Evolutionary conservation across 345 rosid species (phyloP), one percentile per base, ranked within the genome.

Genomic region (Salix exigua): DNA sequence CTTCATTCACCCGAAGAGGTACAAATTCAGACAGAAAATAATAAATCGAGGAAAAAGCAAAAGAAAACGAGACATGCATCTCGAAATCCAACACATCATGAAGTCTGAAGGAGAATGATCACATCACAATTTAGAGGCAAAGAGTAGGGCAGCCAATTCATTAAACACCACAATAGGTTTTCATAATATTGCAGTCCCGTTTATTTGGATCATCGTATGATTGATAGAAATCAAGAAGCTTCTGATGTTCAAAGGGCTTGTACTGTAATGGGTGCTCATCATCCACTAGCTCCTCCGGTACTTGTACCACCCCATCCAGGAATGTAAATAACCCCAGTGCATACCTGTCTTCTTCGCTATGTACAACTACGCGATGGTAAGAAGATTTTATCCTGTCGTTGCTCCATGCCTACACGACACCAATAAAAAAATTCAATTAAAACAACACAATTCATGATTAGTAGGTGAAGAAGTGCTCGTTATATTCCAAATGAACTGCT

Each of bases 351-450:
- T 84, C 88, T 16, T 79, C 77, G 5, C 88, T 82, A 17, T 77
- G 83, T 77, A 89, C 79, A 31, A 79, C 84, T 9, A 94, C 98
- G 78, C 90, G 77, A 50, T 94, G 95, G 67, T 83, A 85, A 71
- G 88, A 80, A 0, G 92, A 48, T 42, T 75, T 77, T 75, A 94
- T 86, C 64, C 89, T 85, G 71, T 88, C 93, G 58, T 94, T 94
- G 81, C 94, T 91, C 98, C 97, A 94, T 19, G 88, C 97, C 97
- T 93, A 23, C 75, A 42, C 13, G 19, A 42, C 19, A 26, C 10
- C 40, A 16, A 21, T 5, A 6, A 23, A 51, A 5, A 30, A 16
- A 2, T 50, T 46, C 14, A 26, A 26, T 18, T 13, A 19, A 13
- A 46, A 30, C 8, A 5, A 11, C 18, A 18, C 58, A 53, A 5